phyloP scores from a whole-genome alignment of 1,284 basidiomycete species.

The Agaricales sp. region DNA sequence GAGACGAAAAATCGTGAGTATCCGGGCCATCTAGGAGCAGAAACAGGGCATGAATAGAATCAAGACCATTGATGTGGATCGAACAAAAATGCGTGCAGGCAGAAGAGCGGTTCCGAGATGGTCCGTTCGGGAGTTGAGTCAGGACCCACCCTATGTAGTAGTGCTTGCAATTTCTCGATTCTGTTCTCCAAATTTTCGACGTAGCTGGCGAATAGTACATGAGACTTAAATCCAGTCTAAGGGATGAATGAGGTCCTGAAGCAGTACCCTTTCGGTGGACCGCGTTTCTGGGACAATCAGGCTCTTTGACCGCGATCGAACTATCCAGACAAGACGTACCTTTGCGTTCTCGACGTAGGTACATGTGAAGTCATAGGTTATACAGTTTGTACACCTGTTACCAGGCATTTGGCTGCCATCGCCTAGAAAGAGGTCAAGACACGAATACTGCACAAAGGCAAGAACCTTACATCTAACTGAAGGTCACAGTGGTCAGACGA shows the following conservation, averaged over 20 bases:
- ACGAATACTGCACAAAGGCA: no score
- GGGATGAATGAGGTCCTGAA: conserved; percentile 16
- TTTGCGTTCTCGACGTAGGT: conserved; percentile 69
- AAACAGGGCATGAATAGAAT: not conserved
- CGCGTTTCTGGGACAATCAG: conserved; percentile 50
- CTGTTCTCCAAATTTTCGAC: conserved; percentile 66
- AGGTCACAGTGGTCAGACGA: conserved; percentile 7
- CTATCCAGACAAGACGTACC: no score
- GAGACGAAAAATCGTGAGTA: conserved; percentile 9
- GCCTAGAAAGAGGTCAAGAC: conserved; percentile 22
- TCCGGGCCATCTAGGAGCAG: not conserved
- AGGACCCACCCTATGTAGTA: conserved; percentile 45
- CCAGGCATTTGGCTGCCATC: conserved; percentile 56
- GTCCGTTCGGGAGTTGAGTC: not conserved
- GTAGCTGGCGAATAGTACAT: conserved; percentile 27
- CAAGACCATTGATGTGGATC: not conserved
- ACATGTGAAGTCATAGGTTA: conserved; percentile 63
- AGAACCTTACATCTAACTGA: conserved; percentile 43
- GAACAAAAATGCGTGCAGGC: not conserved
- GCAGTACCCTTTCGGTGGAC: conserved; percentile 74
- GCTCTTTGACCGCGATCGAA: not conserved
- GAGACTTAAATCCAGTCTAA: not conserved
- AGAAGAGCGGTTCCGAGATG: not conserved
- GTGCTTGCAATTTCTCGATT: conserved; percentile 61
- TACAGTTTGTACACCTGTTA: conserved; percentile 71